phyloP scores from a whole-genome alignment of 2,329 filamentous ascomycete genomes.

The Trichoderma koningiopsis region DNA sequence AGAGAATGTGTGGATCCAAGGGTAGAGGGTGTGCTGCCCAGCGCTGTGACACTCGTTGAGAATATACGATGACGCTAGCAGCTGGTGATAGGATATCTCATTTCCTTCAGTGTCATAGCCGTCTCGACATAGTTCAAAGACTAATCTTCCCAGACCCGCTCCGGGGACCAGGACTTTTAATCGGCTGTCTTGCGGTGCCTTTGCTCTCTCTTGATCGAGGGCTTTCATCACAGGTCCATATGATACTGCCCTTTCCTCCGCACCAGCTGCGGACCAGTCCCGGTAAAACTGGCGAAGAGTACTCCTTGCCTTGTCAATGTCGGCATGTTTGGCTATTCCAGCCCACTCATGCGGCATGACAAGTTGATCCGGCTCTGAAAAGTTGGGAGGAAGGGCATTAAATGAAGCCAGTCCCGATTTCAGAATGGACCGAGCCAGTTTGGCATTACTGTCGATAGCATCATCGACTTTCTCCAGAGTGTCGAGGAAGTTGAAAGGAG shows the following conservation, averaged over 20 bases:
- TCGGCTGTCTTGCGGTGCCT: slow-evolving; percentile 39
- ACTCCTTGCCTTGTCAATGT: slow-evolving; percentile 89
- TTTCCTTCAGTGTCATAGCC: slow-evolving; percentile 85
- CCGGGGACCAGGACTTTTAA: slow-evolving; percentile 81
- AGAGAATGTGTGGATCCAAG: slow-evolving; percentile 85
- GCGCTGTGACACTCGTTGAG: slow-evolving; percentile 66
- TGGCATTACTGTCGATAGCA: slow-evolving; percentile 85
- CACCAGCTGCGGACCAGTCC: slow-evolving; percentile 86
- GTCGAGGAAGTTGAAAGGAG: slow-evolving; percentile 81
- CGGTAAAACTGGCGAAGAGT: slow-evolving; percentile 93
- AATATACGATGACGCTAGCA: slow-evolving; percentile 80
- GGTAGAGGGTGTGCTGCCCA: slow-evolving; percentile 72
- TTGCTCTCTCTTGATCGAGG: slow-evolving; percentile 54
- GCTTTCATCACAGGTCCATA: slow-evolving; percentile 73
- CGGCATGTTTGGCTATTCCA: slow-evolving; percentile 68
- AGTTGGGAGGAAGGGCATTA: slow-evolving; percentile 46
- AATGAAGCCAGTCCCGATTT: slow-evolving; percentile 69
- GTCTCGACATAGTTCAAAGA: slow-evolving; percentile 77
- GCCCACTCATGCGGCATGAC: slow-evolving; percentile 65
- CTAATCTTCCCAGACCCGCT: slow-evolving; percentile 82
- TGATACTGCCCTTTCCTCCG: slow-evolving; percentile 71
- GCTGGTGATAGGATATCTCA: slow-evolving; percentile 94
- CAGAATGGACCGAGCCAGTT: slow-evolving; percentile 78
- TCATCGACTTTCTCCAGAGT: slow-evolving; percentile 78
- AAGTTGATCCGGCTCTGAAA: slow-evolving; percentile 43